These are phyloP conservation scores for Heracleum sosnowskyi DNA, from an alignment of 129 eudicot species.

Conservation along the genomic window DNA sequence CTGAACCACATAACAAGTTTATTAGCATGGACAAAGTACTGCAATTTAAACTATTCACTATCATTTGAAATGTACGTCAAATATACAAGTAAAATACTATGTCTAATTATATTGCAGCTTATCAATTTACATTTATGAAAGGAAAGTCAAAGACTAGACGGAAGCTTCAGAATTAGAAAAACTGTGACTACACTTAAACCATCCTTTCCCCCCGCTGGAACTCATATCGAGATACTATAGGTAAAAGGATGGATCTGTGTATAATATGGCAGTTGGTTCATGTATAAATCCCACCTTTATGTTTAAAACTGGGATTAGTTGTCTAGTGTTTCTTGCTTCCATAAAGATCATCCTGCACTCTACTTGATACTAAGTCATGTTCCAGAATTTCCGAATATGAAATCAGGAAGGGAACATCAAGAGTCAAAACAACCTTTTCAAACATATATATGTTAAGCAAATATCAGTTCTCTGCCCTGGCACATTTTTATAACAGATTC, in stretches of 20 bases:
- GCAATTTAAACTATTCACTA: background rate
- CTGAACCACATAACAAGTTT: conserved; percentile 20
- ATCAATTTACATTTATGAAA: background rate
- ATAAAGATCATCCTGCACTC: background rate
- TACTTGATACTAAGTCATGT: background rate
- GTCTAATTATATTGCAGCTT: background rate
- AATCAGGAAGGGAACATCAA: background rate
- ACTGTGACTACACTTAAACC: background rate
- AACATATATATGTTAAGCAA: background rate
- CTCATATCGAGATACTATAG: background rate
- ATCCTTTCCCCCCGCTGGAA: background rate
- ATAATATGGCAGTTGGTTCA: background rate
- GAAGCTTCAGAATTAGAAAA: background rate
- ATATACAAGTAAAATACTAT: background rate
- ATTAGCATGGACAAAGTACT: conserved; percentile 7
- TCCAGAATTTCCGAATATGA: background rate
- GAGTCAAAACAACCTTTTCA: background rate
- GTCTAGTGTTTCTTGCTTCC: background rate
- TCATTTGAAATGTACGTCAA: background rate
- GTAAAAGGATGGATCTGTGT: background rate
- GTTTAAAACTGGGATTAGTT: background rate
- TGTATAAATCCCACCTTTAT: background rate
- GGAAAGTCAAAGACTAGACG: background rate
- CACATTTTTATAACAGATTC: background rate
- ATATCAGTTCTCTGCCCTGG: background rate